phyloP scores from a whole-genome alignment of 768 basidiomycete genomes.

The Suillus discolor region DNA sequence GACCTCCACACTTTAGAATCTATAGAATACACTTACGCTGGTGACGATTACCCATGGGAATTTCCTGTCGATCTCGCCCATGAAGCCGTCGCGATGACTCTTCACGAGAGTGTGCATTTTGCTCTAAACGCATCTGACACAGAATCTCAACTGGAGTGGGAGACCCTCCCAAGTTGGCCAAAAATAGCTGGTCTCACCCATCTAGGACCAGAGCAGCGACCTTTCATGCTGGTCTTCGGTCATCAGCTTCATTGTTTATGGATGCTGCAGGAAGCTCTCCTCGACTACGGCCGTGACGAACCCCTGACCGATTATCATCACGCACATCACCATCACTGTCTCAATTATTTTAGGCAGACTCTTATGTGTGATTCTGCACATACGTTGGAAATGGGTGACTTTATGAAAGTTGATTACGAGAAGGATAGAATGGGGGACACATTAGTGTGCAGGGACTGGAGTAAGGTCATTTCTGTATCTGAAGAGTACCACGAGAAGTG shows the following conservation, averaged over 20 bases:
- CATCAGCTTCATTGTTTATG: conserved; percentile 1
- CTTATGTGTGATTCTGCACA: conserved; percentile 29
- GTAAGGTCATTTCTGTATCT: conserved; percentile 16
- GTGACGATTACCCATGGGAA: background rate
- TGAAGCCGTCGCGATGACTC: conserved; percentile 12
- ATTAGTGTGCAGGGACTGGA: conserved; percentile 27
- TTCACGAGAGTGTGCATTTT: conserved; percentile 5
- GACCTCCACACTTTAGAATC: background rate
- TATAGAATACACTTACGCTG: background rate
- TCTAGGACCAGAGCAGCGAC: background rate
- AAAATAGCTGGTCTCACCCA: background rate
- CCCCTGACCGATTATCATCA: conserved; percentile 17
- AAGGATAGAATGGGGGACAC: conserved; percentile 21
- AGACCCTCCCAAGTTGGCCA: background rate
- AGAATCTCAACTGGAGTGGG: background rate
- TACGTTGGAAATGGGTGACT: conserved; percentile 35
- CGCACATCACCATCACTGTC: conserved; percentile 38
- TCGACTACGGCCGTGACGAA: background rate
- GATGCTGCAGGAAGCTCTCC: background rate
- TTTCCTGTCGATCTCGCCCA: background rate
- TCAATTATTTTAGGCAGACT: conserved; percentile 41
- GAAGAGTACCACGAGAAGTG: conserved; percentile 11
- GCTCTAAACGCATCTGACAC: background rate
- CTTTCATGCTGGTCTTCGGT: background rate
- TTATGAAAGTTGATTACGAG: conserved; percentile 29